Percentiles rank a stretch among this genome's conserved stretches.
Conservation (phyloP, 768 basidiomycete genomes). For the Mycena olivaceomarginata region DNA sequence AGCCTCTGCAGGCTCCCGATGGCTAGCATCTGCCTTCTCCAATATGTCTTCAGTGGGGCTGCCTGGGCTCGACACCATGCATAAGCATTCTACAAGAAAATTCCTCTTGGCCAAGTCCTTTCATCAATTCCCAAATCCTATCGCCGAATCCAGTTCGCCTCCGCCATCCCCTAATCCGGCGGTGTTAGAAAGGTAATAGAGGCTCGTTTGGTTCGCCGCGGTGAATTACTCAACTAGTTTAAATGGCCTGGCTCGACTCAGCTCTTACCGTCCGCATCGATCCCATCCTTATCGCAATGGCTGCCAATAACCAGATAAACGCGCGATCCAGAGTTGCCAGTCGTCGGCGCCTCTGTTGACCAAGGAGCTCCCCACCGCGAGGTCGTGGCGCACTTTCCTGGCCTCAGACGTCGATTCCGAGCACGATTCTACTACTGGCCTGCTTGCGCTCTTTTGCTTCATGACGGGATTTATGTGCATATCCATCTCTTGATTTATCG, state of each 20-base stretch:
- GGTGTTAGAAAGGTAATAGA: constrained; percentile 38
- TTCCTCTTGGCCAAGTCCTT: not conserved
- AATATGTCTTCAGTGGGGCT: not conserved
- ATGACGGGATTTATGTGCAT: constrained; percentile 77
- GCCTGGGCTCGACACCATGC: not conserved
- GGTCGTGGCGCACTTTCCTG: constrained; percentile 37
- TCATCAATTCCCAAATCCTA: constrained; percentile 14
- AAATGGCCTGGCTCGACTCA: not conserved
- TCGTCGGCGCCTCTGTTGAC: constrained; percentile 22
- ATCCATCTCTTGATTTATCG: not conserved
- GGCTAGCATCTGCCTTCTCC: not conserved
- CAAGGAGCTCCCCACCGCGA: constrained; percentile 21
- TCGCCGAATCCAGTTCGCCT: constrained; percentile 1
- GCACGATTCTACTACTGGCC: constrained; percentile 53
- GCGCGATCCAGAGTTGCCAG: not conserved
- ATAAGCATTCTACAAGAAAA: not conserved
- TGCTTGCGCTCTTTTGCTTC: constrained; percentile 71
- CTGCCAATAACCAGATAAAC: not conserved
- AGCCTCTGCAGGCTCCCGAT: not conserved
- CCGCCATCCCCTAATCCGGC: not conserved
- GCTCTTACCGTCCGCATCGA: not conserved
- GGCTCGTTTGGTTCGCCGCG: constrained; percentile 13
- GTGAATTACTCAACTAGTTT: not conserved
- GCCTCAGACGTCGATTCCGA: constrained; percentile 58
- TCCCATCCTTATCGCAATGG: not conserved